Base-by-base conservation (phyloP, 495 filamentous ascomycete genomes). In the Stereocaulon alpinum region DNA sequence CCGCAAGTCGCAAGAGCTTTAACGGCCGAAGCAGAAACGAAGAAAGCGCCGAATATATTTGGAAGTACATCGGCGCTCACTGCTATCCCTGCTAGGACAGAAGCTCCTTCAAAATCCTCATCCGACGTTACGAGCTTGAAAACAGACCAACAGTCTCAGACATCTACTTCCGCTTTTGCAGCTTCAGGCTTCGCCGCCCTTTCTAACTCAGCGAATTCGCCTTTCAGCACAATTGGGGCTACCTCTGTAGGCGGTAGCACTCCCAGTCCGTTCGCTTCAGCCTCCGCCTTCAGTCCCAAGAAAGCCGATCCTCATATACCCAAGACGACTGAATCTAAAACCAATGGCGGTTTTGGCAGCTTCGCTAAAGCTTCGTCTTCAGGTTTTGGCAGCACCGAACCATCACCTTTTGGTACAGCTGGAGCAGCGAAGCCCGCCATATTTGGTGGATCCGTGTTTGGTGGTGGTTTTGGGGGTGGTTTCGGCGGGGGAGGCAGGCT, bases 401-500 rank as follows among this genome's bases (percentile, higher is more conserved):
- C 62, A 40, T 70, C 65, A 18, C 64, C 67, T 47, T 73, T 75
- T 49, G 69, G 63, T 15, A 50, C 58, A 6, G 63, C 61, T 10
- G 70, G 64, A 24, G 61, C 66, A 42, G 55, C 68, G 17, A 75
- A 70, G 40, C 69, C 74, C 61, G 72, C 58, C 60, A 49, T 60
- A 51, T 64, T 72, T 66, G 66, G 70, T 40, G 72, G 71, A 1
- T 69, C 68, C n/a, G 70, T 71, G 0, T 77, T 78, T 20, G 76
- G 74, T 18, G 74, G 77, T 37, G 73, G 78, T 0, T 84, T 86
- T 64, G 74, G 78, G 37, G 74, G 80, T 56, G 76, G 77, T 17
- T 78, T 81, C 61, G 71, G 79, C 14, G 67, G 74, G 12, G 73
- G 75, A 29, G 70, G 77, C 12, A 74, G 74, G 20, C 70, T 89